Evolutionary conservation across 179 eudicot genomes (phyloP), one percentile per base, ranked within the genome.

Genomic region (Vitellaria paradoxa): DNA sequence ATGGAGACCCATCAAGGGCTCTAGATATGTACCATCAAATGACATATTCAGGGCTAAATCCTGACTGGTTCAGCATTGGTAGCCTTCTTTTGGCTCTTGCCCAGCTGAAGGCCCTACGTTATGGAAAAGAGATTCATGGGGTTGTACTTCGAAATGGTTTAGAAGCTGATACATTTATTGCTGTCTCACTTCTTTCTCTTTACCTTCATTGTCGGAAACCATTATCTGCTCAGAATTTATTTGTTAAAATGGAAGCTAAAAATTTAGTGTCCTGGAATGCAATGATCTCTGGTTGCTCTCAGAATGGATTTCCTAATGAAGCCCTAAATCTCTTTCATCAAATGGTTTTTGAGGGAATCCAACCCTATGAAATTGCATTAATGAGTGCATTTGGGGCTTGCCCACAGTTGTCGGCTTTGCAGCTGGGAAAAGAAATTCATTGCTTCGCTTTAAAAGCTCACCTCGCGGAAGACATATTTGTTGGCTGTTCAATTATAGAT

Each of bases 201-300:
- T 92, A 92, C 79, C 66, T 82, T 68, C 81, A 71, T 23, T 92
- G 92, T 79, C 81, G 76, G 63, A 80, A 81, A 78, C 70, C 78
- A 49, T 77, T 67, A 3, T 72, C 26, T 81, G 89, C 94, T 46
- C 76, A 69, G 70, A 74, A 74, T 77, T 50, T 87, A 63, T 92
- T 92, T 81, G 86, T 85, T 45, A 47, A 81, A 64, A 82, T 82
- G 66, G 75, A 78, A 64, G 78, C 76, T 61, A 90, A 77, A 73
- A 81, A 47, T 70, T 71, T 73, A 55, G 87, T 90, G 53, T 82
- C 85, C 40, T 90, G 94, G 98, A 93, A 93, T 77, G 87, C 92
- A n/a, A 87, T 93, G 86, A 86, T 93, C 53, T 68, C 91, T 61
- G 97, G 97, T 52, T 92, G 87, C 77, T 86, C 88, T 61, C 88